Evolutionary conservation across 495 filamentous ascomycete genomes (phyloP), one percentile per base, ranked within the genome.

Genomic region (Oleoguttula mirabilis): DNA sequence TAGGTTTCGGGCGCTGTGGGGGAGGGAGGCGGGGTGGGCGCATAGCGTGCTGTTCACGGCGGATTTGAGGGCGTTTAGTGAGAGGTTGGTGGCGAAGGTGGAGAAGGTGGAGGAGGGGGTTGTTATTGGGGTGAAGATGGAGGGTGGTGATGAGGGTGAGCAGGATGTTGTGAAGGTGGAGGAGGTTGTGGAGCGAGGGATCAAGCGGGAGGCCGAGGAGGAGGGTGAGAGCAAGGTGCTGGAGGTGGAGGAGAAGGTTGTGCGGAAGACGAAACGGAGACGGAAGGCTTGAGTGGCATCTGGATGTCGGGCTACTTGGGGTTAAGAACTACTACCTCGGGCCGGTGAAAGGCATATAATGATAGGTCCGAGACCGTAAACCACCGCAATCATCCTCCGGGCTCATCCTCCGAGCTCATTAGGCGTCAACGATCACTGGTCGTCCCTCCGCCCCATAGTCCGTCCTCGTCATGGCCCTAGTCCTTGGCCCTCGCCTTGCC

Each of bases 31-130:
- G 8, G 90, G 90, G 1, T 99, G 92, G 92, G 92, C 90, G 1
- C 90, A 99, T 61, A 88, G 80, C 28, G 92, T 98, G 14, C 70
- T 99, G 4, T 99, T 99, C 58, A 90, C 90, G 0, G 92, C 90
- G 3, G 87, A 99, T 58, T 61, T 99, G 34, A 81, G 77, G 57
- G 76, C 82, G 0, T 96, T 96, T 56, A 74, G 85, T 7, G 82
- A 82, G 45, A 57, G 68, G 35, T 55, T 77, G 20, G 59, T 69
- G 10, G 56, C 67, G 1, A 72, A 79, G 50, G 58, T 66, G 4
- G 64, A 76, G 36, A 63, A 66, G 2, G 60, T 70, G 41, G 55
- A 67, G 20, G 61, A 66, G 42, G 41, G 47, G 2, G 19, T 55
- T 35, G n/a, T n/a, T n/a, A n/a, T n/a, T n/a, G 46, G 27, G 2